Evolutionary conservation across 1,139 yeast species (phyloP).

Genomic region (Kodamaea sp.): DNA sequence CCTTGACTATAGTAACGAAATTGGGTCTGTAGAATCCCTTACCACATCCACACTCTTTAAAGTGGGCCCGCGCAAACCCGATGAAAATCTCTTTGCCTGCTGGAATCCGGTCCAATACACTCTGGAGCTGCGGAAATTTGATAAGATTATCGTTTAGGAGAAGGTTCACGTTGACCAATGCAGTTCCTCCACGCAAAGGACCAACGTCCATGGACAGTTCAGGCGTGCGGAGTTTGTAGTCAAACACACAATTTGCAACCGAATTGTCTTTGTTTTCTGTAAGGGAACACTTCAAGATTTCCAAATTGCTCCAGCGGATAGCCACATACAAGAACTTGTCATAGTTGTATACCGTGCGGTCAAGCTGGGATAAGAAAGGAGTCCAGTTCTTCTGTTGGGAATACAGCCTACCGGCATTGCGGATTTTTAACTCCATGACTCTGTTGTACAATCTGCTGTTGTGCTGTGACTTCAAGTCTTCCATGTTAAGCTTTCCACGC

Average conservation of each 20-base stretch:
- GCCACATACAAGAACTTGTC: constrained; percentile 36
- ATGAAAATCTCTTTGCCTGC: constrained; percentile 16
- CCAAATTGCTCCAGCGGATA: constrained; percentile 40
- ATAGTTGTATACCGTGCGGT: constrained; percentile 20
- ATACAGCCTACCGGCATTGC: constrained; percentile 21
- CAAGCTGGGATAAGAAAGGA: constrained; percentile 32
- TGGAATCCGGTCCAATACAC: constrained; percentile 35
- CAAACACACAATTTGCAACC: constrained; percentile 28
- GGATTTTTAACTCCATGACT: constrained; percentile 29
- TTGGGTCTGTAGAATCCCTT: constrained; percentile 19
- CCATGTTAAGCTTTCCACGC: constrained; percentile 31
- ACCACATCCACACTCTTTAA: constrained; percentile 20
- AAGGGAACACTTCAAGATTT: constrained; percentile 29
- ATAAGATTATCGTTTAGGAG: constrained; percentile 8
- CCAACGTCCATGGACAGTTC: constrained; percentile 14
- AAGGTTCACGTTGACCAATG: constrained; percentile 19
- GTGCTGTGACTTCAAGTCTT: constrained; percentile 16
- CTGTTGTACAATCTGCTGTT: constrained; percentile 23
- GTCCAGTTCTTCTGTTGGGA: constrained; percentile 46
- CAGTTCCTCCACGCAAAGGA: constrained; percentile 29
- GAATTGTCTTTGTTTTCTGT: constrained; percentile 9
- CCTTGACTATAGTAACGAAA: constrained; percentile 15
- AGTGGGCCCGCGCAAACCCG: constrained; percentile 21
- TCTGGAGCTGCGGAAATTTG: constrained; percentile 4
- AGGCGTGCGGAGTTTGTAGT: constrained; percentile 19